Conservation (phyloP, 2,329 filamentous ascomycete genomes). For the Pseudocercospora crystallina region DNA sequence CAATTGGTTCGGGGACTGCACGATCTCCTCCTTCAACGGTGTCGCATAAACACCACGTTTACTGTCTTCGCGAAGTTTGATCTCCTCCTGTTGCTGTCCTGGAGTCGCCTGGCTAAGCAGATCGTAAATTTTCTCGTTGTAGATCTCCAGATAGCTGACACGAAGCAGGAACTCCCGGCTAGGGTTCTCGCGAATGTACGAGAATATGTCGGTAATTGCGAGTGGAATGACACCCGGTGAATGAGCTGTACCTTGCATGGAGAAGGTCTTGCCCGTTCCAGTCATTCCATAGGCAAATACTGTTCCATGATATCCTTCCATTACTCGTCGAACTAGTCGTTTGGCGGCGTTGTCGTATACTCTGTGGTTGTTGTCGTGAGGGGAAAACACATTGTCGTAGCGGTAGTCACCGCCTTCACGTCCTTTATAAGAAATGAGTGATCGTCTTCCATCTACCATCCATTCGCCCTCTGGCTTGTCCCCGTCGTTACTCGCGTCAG, state of each 20-base stretch:
- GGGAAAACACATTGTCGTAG: conserved; percentile 96
- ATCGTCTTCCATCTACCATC: conserved; percentile 83
- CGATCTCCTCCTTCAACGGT: conserved; percentile 95
- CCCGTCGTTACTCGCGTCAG: conserved; percentile 68
- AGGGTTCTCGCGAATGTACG: conserved; percentile 95
- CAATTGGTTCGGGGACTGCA: conserved; percentile 94
- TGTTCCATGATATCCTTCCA: conserved; percentile 98
- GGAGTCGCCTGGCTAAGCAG: conserved; percentile 71
- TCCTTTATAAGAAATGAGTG: conserved; percentile 78
- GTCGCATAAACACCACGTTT: conserved; percentile 96
- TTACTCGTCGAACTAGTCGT: conserved; percentile 88
- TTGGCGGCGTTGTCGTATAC: conserved; percentile 96
- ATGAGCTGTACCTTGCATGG: conserved; percentile 96
- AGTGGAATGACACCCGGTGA: conserved; percentile 95
- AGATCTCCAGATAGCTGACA: conserved; percentile 98
- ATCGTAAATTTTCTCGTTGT: conserved; percentile 97
- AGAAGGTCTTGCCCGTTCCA: conserved; percentile 97
- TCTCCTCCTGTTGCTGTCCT: conserved; percentile 75
- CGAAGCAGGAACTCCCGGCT: conserved; percentile 90
- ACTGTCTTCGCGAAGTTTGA: conserved; percentile 93
- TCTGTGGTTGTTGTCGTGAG: conserved; percentile 87
- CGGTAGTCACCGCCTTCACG: conserved; percentile 89
- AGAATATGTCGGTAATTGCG: conserved; percentile 98
- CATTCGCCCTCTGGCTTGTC: conserved; percentile 74
- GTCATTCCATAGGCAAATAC: conserved; percentile 99